Base-by-base conservation (phyloP, 495 filamentous ascomycete genomes). In the Aspergillus baeticus region DNA sequence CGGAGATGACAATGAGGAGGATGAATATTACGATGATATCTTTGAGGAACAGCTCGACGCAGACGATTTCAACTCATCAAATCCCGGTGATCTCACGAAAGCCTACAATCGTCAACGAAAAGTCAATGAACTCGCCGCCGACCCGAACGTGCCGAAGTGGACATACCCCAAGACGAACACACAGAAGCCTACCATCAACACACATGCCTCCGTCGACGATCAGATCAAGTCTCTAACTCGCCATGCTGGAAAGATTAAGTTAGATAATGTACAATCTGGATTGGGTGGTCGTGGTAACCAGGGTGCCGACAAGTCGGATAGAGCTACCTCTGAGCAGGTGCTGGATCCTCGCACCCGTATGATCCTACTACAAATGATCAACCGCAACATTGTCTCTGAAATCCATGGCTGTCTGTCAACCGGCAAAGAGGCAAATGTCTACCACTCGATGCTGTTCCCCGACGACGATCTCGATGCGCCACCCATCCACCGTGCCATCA, bases 401-500 rank as follows among this genome's bases (percentile, higher is more conserved):
- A 84, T 96, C 33, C 89, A 98, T 65, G 94, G 94, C 10, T 92
- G 92, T 68, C 75, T 98, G 58, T 94, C 89, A 38, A 97, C 94
- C 0, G 94, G 94, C 42, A 98, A 98, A 67, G 94, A 98, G 71
- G 94, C 94, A 42, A 98, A 98, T 60, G 94, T 98, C 18, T 98
- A 98, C 73, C 87, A 92, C 58, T 87, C 89, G 2, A 67, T 91
- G 39, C 81, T 81, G 1, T 63, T 72, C 10, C 74, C 78, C 1
- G 71, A 76, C 0, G 69, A 72, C 8, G 73, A 72, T 33, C 26
- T 52, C 8, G 69, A 71, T 46, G 73, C 70, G 46, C 45, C 69
- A n/a, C 69, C 77, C 0, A 52, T 79, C 3, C 84, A 90, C 58
- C 85, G 90, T 46, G 94, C 94, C 13, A 91, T 98, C 75, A 98